Conservation (phyloP, 768 basidiomycete genomes). For the Cystobasidium onofrii region DNA sequence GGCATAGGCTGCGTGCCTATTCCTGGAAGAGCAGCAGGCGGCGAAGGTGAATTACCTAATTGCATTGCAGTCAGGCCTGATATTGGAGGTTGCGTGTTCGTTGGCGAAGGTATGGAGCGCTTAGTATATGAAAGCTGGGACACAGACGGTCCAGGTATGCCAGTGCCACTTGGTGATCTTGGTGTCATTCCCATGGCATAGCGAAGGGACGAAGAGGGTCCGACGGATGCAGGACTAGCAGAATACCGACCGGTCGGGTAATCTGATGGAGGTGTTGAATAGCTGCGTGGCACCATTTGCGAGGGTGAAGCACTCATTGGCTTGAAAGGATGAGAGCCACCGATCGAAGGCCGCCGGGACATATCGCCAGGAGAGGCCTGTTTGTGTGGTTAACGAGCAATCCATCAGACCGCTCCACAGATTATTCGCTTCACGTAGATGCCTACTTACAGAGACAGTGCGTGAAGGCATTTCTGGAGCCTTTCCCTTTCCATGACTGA, state of each 20-base stretch:
- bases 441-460: background rate
- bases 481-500: background rate
- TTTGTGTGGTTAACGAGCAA: too few relatives aligned
- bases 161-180: background rate
- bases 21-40: background rate
- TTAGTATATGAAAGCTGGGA: conserved; percentile 26
- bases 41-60: conserved; percentile 8
- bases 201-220: conserved; percentile 29
- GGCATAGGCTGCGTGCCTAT: conserved; percentile 10
- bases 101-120: conserved; percentile 18
- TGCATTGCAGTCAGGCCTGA: conserved; percentile 16
- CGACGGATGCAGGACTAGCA: background rate
- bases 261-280: background rate
- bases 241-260: background rate
- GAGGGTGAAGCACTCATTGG: background rate
- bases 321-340: conserved; percentile 31
- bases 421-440: too few relatives aligned
- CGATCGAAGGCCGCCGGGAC: conserved; percentile 14
- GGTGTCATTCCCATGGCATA: background rate
- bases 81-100: conserved; percentile 7
- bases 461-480: conserved; percentile 6
- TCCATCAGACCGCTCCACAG: too few relatives aligned
- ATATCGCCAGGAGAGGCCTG: background rate
- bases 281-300: background rate
- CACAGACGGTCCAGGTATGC: background rate